Evolutionary conservation across 768 basidiomycete genomes (phyloP), one percentile per base, ranked within the genome.

Genomic region (Epithele typhae): DNA sequence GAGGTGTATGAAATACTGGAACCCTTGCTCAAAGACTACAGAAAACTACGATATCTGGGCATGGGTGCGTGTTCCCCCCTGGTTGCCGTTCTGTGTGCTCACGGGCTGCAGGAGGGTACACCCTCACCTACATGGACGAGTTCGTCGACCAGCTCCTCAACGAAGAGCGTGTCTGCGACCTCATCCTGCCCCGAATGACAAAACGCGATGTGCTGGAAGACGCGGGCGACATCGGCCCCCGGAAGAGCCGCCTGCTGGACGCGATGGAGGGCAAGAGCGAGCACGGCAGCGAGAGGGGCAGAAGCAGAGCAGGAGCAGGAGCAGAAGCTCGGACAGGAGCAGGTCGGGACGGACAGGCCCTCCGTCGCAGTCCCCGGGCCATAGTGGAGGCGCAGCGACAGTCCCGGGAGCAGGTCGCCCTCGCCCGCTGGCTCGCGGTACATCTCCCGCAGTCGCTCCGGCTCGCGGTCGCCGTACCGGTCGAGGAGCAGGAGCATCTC

Each of bases 1-100:
- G 95, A 98, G 50, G 88, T 95, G 3, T 97, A 92, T 60, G 93
- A 96, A 59, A 70, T 91, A 18, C 75, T 99, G 5, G 96, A 99
- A 65, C 96, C 96, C 2, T 67, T 98, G 12, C 77, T 98, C 54
- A 94, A 91, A 63, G 96, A 99, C 62, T 98, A 83, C 61, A 69
- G 92, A 50, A 99, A 97, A 66, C 67, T 99, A 37, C 82, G 95
- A 11, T 70, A 81, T 51, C 76, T 89, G 40, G 77, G 82, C 54
- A 87, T 84, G 77, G 71, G 95, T 94, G 60, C 50, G 84, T 64
- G 15, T 34, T 48, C 7, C 27, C 46, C 15, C 25, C 14, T 7
- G 11, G 19, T 14, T 38, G 18, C 11, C 27, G 10, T 27, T 25
- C 15, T 40, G 41, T 49, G 17, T 52, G n/a, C 18, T n/a, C 18